phyloP scores from a whole-genome alignment of 257 asterid genomes.

The Scutellaria barbata region DNA sequence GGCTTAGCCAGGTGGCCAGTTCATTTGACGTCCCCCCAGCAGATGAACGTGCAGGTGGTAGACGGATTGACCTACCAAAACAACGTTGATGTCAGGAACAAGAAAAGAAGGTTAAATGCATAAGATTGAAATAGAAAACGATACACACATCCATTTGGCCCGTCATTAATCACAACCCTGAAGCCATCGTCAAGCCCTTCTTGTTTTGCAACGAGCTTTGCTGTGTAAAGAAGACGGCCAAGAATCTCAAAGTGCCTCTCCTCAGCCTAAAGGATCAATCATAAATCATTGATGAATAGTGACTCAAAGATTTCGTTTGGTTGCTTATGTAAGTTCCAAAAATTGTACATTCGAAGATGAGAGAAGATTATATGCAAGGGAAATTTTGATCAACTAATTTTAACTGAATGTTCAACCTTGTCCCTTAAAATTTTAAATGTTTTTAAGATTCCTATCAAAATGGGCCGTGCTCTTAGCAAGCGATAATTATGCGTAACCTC shows the following conservation, averaged over 20 bases:
- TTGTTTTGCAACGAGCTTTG: slow-evolving; percentile 86
- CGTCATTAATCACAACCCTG: slow-evolving; percentile 89
- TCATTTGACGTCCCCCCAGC: slow-evolving; percentile 94
- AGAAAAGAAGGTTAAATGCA: slow-evolving; percentile 4
- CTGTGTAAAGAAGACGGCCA: slow-evolving; percentile 81
- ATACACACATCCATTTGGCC: slow-evolving; percentile 79
- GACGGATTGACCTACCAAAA: slow-evolving; percentile 80
- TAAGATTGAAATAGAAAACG: slow-evolving; percentile 12
- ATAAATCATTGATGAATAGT: neutral
- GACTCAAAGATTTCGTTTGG: neutral
- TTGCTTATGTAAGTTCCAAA: neutral
- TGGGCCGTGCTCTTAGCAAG: neutral
- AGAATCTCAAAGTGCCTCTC: slow-evolving; percentile 78
- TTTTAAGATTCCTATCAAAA: neutral
- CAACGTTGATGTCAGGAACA: slow-evolving; percentile 23
- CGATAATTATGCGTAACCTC: neutral
- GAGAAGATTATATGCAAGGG: neutral
- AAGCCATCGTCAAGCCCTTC: slow-evolving; percentile 89
- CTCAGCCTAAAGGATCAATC: slow-evolving; percentile 63
- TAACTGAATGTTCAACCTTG: neutral
- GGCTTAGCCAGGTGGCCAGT: slow-evolving; percentile 96
- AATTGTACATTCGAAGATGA: neutral
- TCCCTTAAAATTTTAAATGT: neutral
- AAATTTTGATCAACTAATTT: neutral
- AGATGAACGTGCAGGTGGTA: slow-evolving; percentile 93